Evolutionary conservation across 805 yeast genomes (phyloP).

Genomic region (Pichia eremophila): DNA sequence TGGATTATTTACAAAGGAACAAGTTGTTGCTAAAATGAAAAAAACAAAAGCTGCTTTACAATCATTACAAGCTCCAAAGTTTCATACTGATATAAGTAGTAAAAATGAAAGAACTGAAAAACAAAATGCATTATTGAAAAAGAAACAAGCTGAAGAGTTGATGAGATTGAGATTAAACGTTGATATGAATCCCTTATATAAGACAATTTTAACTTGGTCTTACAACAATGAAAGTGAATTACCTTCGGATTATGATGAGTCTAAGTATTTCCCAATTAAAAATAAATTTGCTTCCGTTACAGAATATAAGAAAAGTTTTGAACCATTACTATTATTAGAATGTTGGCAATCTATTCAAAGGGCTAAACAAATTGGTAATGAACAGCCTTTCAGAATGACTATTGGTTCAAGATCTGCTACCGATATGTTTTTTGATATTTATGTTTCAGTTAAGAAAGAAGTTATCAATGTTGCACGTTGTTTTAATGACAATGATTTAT

Average conservation of each 20-base stretch:
- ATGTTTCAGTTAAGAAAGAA: conserved; percentile 54
- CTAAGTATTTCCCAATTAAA: conserved; percentile 37
- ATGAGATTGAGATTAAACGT: conserved; percentile 77
- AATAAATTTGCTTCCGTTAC: conserved; percentile 45
- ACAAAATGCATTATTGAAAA: conserved; percentile 21
- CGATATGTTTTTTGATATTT: conserved; percentile 82
- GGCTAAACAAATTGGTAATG: conserved; percentile 52
- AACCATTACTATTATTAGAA: conserved; percentile 77
- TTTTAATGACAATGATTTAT: conserved; percentile 62
- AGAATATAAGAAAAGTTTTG: conserved; percentile 63
- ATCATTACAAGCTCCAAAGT: conserved; percentile 20
- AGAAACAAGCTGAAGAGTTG: conserved; percentile 55
- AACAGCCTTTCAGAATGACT: conserved; percentile 52
- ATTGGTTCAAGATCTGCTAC: conserved; percentile 77
- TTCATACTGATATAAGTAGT: conserved; percentile 4
- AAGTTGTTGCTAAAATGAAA: conserved; percentile 22
- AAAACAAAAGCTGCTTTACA: conserved; percentile 19
- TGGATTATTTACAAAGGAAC: conserved; percentile 34
- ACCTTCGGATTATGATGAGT: conserved; percentile 42
- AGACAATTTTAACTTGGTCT: conserved; percentile 66
- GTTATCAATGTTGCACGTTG: conserved; percentile 43
- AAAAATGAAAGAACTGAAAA: conserved; percentile 14
- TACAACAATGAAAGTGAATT: conserved; percentile 45
- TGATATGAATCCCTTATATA: conserved; percentile 66
- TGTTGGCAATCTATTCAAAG: conserved; percentile 88